Evolutionary conservation across 2,329 filamentous ascomycete species (phyloP).

Genomic region (Trichophyton benhamiae): DNA sequence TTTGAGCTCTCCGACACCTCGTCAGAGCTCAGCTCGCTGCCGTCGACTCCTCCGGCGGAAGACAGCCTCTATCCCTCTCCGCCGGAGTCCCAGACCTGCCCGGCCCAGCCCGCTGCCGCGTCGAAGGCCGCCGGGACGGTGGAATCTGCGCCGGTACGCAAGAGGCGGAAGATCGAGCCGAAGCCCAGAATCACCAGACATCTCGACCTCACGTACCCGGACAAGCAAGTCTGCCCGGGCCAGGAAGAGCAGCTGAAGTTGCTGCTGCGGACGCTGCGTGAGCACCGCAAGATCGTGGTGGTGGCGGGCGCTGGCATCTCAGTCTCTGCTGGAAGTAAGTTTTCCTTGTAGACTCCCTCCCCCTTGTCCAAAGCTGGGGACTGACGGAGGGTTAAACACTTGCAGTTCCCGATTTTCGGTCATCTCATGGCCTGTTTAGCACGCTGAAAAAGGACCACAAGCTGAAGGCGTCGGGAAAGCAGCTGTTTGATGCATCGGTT

Average conservation of each 20-base stretch:
- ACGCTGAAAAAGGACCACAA: conserved; percentile 77
- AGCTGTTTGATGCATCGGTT: conserved; percentile 92
- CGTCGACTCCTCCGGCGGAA: conserved; percentile 28
- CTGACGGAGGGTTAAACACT: conserved; percentile 9
- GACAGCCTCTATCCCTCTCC: conserved; percentile 31
- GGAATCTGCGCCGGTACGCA: conserved; percentile 57
- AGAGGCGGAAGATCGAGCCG: conserved; percentile 52
- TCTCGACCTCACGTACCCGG: conserved; percentile 50
- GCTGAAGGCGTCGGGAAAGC: conserved; percentile 83
- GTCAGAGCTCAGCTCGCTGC: conserved; percentile 31
- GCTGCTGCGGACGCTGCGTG: conserved; percentile 62
- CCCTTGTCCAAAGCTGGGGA: conserved; percentile 10
- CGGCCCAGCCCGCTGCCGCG: conserved; percentile 17
- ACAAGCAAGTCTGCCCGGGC: conserved; percentile 27
- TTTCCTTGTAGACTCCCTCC: conserved; percentile 12
- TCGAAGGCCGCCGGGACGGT: conserved; percentile 18
- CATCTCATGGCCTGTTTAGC: conserved; percentile 76
- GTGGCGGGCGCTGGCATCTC: conserved; percentile 95
- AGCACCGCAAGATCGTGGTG: conserved; percentile 92
- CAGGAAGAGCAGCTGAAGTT: conserved; percentile 55
- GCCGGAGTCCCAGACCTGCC: conserved; percentile 30
- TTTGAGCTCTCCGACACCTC: conserved; percentile 16
- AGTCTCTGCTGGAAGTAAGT: conserved; percentile 80
- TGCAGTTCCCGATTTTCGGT: conserved; percentile 86
- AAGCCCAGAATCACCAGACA: conserved; percentile 68